Base-by-base conservation (phyloP, 768 basidiomycete species). In the Cyclocybe aegerita region DNA sequence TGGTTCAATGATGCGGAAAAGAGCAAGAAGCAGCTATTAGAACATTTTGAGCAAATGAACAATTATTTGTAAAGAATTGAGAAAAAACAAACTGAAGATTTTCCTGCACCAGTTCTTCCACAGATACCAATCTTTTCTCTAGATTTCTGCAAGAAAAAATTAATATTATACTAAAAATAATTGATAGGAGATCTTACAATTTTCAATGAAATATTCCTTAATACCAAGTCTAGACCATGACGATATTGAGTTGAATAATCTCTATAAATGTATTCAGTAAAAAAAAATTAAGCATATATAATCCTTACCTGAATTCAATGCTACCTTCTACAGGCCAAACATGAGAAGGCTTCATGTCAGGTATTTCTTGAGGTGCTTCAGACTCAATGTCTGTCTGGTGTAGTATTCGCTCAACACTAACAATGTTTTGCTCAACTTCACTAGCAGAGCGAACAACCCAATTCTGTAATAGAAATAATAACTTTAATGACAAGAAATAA, bases 51-150 rank as follows among this genome's bases (percentile, higher is more conserved):
- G 14, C 42, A 23, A 30, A 39, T 43, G 11, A 8, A 15, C 1
- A 48, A 8, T 23, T 11, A 9, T 34, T 23, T 17, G 33, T 31
- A 7, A 33, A 34, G 14, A 36, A 31, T 7, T 17, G 7, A 34
- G 12, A 15, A 41, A 10, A 42, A 32, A 1, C 3, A 62, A 56
- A 88, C 86, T 1, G 88, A 85, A 34, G 86, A 88, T 68, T 90
- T 90, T 53, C 88, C 80, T 63, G 86, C 78, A 14, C 90, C 94
- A 4, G 94, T 96, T 53, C 90, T 68, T 3, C 90, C 90, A 65
- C 86, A 82, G 4, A 97, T 84, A n/a, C 96, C 96, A 39, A 96
- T 81, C 67, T 94, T 96, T 64, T 95, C 90, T 40, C 78, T 82
- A 0, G 88, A 74, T 59, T 82, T 74, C 87, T 89, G 40, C 9